Conservation (phyloP, 1,284 basidiomycete species). For the Irpex sp. region DNA sequence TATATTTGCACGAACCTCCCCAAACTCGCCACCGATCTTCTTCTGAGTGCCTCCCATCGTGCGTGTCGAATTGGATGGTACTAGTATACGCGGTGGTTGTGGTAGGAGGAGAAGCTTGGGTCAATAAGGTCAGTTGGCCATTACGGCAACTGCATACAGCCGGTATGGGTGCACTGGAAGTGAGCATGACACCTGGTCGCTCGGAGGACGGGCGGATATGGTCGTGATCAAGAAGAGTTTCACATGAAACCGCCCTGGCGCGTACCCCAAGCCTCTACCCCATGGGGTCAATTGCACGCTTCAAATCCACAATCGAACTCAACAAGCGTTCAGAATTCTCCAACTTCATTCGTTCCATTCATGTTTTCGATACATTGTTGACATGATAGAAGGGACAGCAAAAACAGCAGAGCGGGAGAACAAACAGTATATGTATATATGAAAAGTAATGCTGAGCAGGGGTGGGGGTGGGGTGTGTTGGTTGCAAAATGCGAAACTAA, state of each 20-base stretch:
- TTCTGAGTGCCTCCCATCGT: constrained; percentile 30
- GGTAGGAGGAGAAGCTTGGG: neutral
- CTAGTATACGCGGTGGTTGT: too few relatives aligned
- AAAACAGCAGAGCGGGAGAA: constrained; percentile 9
- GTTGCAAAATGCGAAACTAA: constrained; percentile 3
- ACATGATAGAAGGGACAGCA: constrained; percentile 12
- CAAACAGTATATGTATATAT: constrained; percentile 4
- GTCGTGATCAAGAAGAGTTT: neutral
- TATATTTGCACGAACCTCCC: constrained; percentile 69
- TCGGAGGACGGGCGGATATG: neutral
- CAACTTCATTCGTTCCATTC: constrained; percentile 4
- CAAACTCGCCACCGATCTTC: constrained; percentile 71
- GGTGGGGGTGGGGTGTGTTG: constrained; percentile 15
- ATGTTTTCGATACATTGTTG: constrained; percentile 7
- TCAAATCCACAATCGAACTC: neutral
- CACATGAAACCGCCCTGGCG: neutral
- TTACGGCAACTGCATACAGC: neutral
- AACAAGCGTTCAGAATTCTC: neutral
- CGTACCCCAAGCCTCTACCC: neutral
- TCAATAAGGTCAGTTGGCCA: neutral
- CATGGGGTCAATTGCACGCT: neutral
- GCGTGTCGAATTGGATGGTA: too few relatives aligned
- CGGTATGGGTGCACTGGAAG: neutral
- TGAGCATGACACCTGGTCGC: neutral
- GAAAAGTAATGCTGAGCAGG: constrained; percentile 24